Conservation (phyloP, 441 rosid genomes). For the Euphorbia schlechtendalii region DNA sequence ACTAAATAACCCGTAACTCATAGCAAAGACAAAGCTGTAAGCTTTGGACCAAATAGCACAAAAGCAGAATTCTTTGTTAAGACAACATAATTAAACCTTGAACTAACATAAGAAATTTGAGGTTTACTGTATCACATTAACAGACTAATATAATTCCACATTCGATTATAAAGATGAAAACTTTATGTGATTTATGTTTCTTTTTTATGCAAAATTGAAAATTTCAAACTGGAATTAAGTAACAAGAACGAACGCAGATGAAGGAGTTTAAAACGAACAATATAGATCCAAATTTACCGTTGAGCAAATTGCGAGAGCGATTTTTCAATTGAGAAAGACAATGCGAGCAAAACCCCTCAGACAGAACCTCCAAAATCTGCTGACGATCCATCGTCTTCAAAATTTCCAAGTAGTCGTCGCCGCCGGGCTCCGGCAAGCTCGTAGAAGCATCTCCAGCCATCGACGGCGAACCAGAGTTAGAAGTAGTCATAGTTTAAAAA, state of each 20-base stretch:
- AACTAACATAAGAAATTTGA: background rate
- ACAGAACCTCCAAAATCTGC: conserved; percentile 27
- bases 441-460: background rate
- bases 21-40: background rate
- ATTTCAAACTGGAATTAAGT: background rate
- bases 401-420: conserved; percentile 6
- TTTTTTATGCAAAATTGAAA: no score
- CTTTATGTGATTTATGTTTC: background rate
- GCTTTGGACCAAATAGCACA: background rate
- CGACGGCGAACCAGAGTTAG: background rate
- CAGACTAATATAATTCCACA: no score
- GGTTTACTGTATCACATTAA: no score
- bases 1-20: background rate
- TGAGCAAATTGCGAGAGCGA: conserved; percentile 12
- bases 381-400: conserved; percentile 17
- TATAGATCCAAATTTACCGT: conserved; percentile 1
- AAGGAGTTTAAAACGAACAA: background rate
- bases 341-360: conserved; percentile 29
- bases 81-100: background rate
- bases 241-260: background rate
- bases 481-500: background rate
- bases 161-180: no score
- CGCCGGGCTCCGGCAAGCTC: background rate
- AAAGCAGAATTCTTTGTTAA: background rate
- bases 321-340: conserved; percentile 20